These are phyloP conservation scores for Pythium inflatum DNA, from an alignment of 352 stramenopile genomes.

Conservation along the genomic window DNA sequence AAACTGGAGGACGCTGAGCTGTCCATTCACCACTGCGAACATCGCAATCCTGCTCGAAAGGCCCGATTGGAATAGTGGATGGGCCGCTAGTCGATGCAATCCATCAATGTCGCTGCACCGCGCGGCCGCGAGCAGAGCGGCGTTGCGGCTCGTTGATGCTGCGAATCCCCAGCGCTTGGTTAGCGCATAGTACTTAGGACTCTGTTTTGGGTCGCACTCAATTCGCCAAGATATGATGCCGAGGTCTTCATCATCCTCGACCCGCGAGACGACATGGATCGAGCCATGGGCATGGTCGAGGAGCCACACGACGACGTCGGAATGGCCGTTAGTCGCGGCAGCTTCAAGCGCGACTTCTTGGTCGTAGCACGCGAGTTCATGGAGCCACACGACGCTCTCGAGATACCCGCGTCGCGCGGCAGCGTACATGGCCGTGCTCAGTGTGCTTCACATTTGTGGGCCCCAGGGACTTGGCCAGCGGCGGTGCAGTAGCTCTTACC, in stretches of 20 bases:
- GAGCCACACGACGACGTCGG: neutral
- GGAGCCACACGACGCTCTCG: constrained; percentile 19
- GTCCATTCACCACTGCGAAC: no score
- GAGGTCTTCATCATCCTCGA: no score
- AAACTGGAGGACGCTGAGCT: neutral
- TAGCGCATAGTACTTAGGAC: no score
- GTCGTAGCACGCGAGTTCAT: constrained; percentile 4
- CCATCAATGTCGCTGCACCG: no score
- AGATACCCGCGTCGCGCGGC: neutral
- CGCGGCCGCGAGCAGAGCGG: no score
- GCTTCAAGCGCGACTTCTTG: neutral
- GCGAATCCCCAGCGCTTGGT: no score
- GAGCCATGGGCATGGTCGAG: neutral
- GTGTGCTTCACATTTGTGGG: neutral
- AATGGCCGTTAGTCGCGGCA: no score
- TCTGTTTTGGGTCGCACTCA: no score
- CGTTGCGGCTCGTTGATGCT: no score
- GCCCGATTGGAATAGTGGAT: neutral
- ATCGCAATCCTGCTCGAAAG: neutral
- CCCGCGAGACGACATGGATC: no score
- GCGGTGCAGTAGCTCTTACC: neutral
- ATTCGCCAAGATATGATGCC: no score
- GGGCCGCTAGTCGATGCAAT: neutral
- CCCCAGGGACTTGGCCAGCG: neutral
- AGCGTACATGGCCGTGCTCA: neutral